These are phyloP conservation scores for Chaetomium cochliodes DNA, from an alignment of 495 filamentous ascomycete genomes.

Conservation along the genomic window DNA sequence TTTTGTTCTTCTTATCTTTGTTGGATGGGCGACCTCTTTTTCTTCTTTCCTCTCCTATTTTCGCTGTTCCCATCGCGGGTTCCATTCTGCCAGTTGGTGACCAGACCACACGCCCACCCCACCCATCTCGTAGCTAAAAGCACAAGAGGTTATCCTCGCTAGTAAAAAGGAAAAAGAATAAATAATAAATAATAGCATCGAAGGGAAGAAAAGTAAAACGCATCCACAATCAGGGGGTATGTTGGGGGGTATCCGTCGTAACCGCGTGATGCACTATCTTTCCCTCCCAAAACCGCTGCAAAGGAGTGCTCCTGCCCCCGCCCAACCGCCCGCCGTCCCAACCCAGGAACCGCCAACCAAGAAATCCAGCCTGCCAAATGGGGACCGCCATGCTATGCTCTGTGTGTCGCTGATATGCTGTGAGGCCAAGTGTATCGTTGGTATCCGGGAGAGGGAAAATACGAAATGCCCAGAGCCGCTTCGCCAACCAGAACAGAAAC, in stretches of 20 bases:
- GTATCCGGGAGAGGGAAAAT: constrained; percentile 24
- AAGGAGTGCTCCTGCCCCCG: constrained; percentile 3
- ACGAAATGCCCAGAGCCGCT: constrained; percentile 18
- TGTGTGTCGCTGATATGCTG: constrained; percentile 32
- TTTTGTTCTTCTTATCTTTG: background rate
- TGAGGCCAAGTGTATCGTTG: constrained; percentile 39
- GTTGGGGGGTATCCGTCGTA: constrained; percentile 24
- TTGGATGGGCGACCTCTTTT: background rate
- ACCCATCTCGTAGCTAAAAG: background rate
- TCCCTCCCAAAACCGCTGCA: constrained; percentile 20
- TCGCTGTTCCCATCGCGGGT: background rate
- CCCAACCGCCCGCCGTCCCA: constrained; percentile 1
- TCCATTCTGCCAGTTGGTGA: constrained; percentile 14
- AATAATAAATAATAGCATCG: no score
- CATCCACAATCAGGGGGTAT: constrained; percentile 20
- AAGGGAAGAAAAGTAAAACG: constrained; percentile 4
- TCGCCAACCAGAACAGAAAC: constrained; percentile 17
- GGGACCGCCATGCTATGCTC: constrained; percentile 32
- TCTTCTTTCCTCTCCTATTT: constrained; percentile 9
- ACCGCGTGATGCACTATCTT: constrained; percentile 22
- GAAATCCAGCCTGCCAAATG: constrained; percentile 15
- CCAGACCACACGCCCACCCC: background rate
- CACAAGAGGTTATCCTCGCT: constrained; percentile 1
- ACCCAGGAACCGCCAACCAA: constrained; percentile 2
- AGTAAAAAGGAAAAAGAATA: background rate